These are phyloP conservation scores for Puccinia coronata DNA, from an alignment of 1,284 basidiomycete genomes.

Conservation along the genomic window DNA sequence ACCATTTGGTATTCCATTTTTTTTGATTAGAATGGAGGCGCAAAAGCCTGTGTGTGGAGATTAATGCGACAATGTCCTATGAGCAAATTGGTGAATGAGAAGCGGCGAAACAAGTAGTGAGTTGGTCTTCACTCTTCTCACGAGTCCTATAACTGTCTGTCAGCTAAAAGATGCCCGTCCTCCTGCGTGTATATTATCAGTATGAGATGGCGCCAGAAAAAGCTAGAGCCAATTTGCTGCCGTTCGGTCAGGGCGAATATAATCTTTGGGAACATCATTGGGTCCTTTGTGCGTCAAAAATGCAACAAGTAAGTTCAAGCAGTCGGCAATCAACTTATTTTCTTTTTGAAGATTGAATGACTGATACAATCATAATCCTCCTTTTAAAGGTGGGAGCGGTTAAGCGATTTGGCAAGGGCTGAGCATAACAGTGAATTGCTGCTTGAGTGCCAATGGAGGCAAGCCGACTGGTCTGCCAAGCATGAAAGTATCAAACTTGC, in stretches of 20 bases:
- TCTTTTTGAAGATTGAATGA: too few species aligned
- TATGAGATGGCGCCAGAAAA: slow-evolving; percentile 91
- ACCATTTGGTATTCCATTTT: not conserved
- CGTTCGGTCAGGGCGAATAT: slow-evolving; percentile 94
- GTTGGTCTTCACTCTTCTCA: not conserved
- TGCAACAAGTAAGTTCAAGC: too few species aligned
- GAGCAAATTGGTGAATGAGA: slow-evolving; percentile 99
- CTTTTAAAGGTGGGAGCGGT: too few species aligned
- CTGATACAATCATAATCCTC: too few species aligned
- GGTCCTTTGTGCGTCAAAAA: slow-evolving; percentile 69
- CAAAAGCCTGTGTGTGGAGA: slow-evolving; percentile 82
- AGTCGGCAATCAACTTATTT: too few species aligned
- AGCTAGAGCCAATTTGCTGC: slow-evolving; percentile 76
- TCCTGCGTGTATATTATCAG: slow-evolving; percentile 28
- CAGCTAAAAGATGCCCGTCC: not conserved
- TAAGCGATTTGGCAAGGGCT: slow-evolving; percentile 65
- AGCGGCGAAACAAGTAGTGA: slow-evolving; percentile 72
- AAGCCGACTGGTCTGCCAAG: slow-evolving; percentile 65
- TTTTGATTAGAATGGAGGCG: slow-evolving; percentile 71
- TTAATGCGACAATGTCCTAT: slow-evolving; percentile 85
- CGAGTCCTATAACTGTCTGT: not conserved
- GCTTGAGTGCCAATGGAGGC: too few species aligned
- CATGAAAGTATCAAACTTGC: too few species aligned
- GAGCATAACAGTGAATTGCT: slow-evolving; percentile 68
- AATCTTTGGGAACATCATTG: slow-evolving; percentile 99